A percentile compares a stretch with the other conserved stretches of the same genome.
phyloP scores from a whole-genome alignment of 2,329 filamentous ascomycete genomes.

The Dactylonectria estremocensis region DNA sequence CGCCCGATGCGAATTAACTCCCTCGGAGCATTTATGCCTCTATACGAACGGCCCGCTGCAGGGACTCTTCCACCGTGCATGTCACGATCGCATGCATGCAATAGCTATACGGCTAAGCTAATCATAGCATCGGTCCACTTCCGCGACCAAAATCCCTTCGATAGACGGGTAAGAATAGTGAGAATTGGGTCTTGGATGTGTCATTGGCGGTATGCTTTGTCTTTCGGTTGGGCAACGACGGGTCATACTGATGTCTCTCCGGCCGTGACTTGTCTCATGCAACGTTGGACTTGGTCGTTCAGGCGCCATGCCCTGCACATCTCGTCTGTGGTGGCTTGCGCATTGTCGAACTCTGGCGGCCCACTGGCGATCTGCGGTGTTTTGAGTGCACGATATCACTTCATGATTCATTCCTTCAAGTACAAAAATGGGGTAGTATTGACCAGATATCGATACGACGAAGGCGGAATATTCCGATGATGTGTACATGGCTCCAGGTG shows the following conservation, averaged over 20 bases:
- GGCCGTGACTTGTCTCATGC: not conserved
- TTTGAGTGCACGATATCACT: not conserved
- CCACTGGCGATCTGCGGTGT: not conserved
- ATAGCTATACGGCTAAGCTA: constrained; percentile 45
- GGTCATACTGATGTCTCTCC: not conserved
- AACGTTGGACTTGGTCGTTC: not conserved
- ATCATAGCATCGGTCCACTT: constrained; percentile 36
- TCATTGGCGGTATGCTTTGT: constrained; percentile 1
- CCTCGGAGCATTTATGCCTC: constrained; percentile 24
- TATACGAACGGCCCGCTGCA: constrained; percentile 34
- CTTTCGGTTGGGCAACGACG: not conserved
- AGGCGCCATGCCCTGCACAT: not conserved
- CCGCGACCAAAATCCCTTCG: constrained; percentile 14
- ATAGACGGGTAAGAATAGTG: not conserved
- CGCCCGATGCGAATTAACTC: constrained; percentile 27
- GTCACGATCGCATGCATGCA: constrained; percentile 39
- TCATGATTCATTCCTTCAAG: not conserved
- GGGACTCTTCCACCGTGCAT: constrained; percentile 31
- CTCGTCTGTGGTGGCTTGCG: not conserved
- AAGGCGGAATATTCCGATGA: too few species aligned
- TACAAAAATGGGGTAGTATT: too few species aligned
- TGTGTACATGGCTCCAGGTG: too few species aligned
- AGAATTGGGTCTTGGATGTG: not conserved
- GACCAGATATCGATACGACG: too few species aligned
- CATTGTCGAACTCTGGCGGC: not conserved